phyloP scores from a whole-genome alignment of 2,329 filamentous ascomycete species.

The Aureobasidium namibiae region DNA sequence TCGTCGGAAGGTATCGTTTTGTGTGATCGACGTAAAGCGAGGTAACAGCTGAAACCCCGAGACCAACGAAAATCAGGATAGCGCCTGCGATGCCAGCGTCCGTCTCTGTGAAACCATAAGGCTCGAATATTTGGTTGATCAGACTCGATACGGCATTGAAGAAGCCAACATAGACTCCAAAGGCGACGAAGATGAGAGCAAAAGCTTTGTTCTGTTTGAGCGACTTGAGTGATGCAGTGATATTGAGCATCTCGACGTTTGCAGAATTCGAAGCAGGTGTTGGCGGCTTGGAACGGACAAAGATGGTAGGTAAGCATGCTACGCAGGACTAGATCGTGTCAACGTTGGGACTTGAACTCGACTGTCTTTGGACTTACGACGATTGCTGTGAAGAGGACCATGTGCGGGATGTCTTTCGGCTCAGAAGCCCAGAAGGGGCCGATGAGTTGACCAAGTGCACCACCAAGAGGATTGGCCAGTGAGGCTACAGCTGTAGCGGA shows the following conservation, averaged over 20 bases:
- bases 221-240: conserved; percentile 42
- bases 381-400: conserved; percentile 78
- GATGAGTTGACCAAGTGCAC: conserved; percentile 73
- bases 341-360: not conserved
- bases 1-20: conserved; percentile 65
- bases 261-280: conserved; percentile 67
- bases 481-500: conserved; percentile 79
- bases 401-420: conserved; percentile 60
- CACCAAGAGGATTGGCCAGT: conserved; percentile 83
- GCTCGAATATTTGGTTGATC: conserved; percentile 80
- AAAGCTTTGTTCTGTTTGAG: conserved; percentile 56
- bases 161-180: conserved; percentile 75
- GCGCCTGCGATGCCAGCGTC: conserved; percentile 86
- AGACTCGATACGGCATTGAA: conserved; percentile 90
- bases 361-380: conserved; percentile 51
- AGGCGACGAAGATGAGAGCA: conserved; percentile 75
- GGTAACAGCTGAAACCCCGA: conserved; percentile 65
- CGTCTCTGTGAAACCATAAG: conserved; percentile 75
- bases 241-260: conserved; percentile 44
- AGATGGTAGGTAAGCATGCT: conserved; percentile 66
- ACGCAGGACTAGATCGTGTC: conserved; percentile 40
- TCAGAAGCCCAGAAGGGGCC: conserved; percentile 66
- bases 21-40: conserved; percentile 79
- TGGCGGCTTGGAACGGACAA: conserved; percentile 68
- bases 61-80: conserved; percentile 78